Evolutionary conservation across 257 asterid genomes (phyloP), one percentile per base, ranked within the genome.

Genomic region (Fraxinus cuspidata): DNA sequence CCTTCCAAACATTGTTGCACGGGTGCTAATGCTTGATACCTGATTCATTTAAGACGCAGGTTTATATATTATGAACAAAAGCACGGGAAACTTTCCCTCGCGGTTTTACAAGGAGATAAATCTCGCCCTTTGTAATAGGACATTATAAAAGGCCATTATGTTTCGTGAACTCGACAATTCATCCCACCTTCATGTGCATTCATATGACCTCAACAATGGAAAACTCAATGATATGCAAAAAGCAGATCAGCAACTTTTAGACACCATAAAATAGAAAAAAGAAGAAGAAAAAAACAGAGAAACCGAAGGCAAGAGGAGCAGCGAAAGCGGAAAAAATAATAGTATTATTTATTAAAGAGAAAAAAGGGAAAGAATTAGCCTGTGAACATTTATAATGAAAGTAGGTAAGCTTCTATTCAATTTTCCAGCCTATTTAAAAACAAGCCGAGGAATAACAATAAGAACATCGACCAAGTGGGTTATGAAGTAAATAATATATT

Each of bases 11-110:
- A 73, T 84, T 78, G 86, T 70, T 40, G 86, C 93, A 34, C 87
- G 90, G 65, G 98, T 93, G 84, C 96, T 91, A 84, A 93, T 89
- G 90, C 98, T 93, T 76, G 98, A 93, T 73, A 93, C 98, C 97
- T 90, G 79, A 70, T 73, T 75, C 60, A 84, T 80, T 47, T 72
- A 47, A 31, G 18, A 18, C 10, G 32, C 5, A 16, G 31, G 31
- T 32, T 53, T 12, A 78, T 35, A 16, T 18, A 53, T 13, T 42
- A 47, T 38, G 28, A 32, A 18, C 63, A 64, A 63, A 63, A 63
- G 69, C 69, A 63, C 32, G 7, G 2, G 27, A 63, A 7, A 35
- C 3, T 32, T 21, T 11, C 40, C 27, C 18, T 9, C 5, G 19
- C 51, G 19, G 63, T 49, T 67, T 44, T 28, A 28, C 16, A 64